Percentiles rank a stretch among this genome's conserved stretches.
Conservation (phyloP, 148 eudicot genomes). For the Rhododendron griersonianum region DNA sequence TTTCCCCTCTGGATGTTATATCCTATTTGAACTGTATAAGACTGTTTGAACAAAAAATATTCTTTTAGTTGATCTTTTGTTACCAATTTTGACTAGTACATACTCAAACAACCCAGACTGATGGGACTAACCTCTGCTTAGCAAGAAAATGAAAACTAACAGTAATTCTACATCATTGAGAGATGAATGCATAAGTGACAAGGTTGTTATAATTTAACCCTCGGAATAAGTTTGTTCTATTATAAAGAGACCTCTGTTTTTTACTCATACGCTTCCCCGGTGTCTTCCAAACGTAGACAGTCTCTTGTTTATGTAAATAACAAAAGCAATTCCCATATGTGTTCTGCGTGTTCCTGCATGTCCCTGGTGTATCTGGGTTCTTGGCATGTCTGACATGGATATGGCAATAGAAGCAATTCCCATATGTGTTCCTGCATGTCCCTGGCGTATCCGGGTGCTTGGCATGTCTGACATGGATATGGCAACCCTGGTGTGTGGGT, state of each 20-base stretch:
- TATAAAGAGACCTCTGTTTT: background rate
- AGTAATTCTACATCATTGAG: background rate
- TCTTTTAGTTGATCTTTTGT: background rate
- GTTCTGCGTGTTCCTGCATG: background rate
- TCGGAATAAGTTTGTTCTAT: background rate
- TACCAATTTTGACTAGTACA: background rate
- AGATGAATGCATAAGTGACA: background rate
- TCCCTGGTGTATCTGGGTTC: background rate
- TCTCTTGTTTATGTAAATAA: background rate
- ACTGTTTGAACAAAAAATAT: background rate
- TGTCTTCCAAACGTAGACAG: background rate
- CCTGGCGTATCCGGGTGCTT: background rate
- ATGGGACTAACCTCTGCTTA: background rate
- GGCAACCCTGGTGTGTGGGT: background rate
- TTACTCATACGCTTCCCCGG: background rate
- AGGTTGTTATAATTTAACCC: background rate
- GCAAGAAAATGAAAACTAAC: background rate
- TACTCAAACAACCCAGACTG: background rate
- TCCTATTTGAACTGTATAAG: no score
- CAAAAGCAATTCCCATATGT: background rate
- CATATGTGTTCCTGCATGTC: background rate
- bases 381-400: background rate
- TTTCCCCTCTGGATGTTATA: background rate
- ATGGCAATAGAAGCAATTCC: background rate
- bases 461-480: background rate